Conservation (phyloP, 192 early-diverging fungal species). For the Spizellomyces punctatus region DNA sequence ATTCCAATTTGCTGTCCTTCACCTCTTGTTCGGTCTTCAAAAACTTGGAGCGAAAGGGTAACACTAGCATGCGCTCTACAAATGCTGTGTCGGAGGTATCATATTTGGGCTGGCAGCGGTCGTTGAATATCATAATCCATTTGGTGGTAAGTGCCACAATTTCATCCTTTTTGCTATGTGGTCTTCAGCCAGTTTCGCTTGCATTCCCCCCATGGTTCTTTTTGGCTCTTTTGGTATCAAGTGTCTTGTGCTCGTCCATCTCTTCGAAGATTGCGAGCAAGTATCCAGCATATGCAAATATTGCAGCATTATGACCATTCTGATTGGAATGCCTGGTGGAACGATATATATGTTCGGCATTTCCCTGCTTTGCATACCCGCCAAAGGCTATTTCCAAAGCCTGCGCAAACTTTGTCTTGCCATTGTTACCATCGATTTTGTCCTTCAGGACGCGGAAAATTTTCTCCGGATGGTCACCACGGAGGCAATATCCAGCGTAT, state of each 20-base stretch:
- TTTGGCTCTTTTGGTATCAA: constrained; percentile 13
- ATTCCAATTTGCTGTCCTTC: background rate
- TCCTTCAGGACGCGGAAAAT: constrained; percentile 20
- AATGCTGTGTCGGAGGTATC: constrained; percentile 14
- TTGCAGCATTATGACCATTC: constrained; percentile 14
- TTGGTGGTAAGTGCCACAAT: background rate
- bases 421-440: constrained; percentile 11
- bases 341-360: constrained; percentile 12
- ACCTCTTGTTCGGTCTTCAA: constrained; percentile 5
- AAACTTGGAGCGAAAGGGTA: constrained; percentile 20
- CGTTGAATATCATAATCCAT: constrained; percentile 19
- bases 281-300: constrained; percentile 5
- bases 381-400: constrained; percentile 8
- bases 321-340: background rate
- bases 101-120: constrained; percentile 20
- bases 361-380: constrained; percentile 1
- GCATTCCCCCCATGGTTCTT: constrained; percentile 15
- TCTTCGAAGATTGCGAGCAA: constrained; percentile 16
- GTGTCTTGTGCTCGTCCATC: constrained; percentile 5
- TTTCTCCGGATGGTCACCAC: constrained; percentile 26
- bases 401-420: constrained; percentile 14
- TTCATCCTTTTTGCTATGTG: constrained; percentile 9
- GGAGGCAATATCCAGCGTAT: constrained; percentile 19
- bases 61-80: constrained; percentile 3
- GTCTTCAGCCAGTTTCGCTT: background rate